Evolutionary conservation across 1,284 basidiomycete species (phyloP), one percentile per base, ranked within the genome.

Genomic region (Leccinum griseonigrum): DNA sequence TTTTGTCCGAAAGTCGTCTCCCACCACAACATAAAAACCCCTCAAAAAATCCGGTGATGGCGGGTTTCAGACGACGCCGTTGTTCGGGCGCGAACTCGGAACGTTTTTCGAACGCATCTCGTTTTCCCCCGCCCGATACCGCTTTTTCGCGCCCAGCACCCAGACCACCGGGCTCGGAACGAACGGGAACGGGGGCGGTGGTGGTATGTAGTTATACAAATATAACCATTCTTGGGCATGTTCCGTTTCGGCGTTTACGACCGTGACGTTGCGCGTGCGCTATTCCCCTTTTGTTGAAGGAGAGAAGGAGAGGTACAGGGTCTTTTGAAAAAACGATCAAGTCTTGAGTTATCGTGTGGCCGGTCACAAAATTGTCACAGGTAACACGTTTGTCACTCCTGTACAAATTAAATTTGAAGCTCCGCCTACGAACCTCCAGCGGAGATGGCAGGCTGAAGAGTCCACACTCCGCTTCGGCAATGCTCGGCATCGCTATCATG

Each of bases 231-330:
- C 58, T 57, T 29, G 43, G 59, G 58, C 46, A n/a, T 43, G 52
- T 51, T 57, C 40, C 48, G 16, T 10, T 14, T 63, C 68, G 66
- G 66, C 60, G 34, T 60, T 63, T 60, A 54, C 28, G 52, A 31
- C 6, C 14, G 18, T 48, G 56, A 59, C 62, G 43, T 22, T 16
- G 50, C 54, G 63, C 60, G 68, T 69, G 69, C 66, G 69, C 69
- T 71, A 68, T 64, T 64, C 63, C 58, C 65, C 38, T 16, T 22
- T 46, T 11, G 28, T 29, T 29, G 28, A 29, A 29, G 6, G 28
- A 29, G 28, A 29, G 22, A 22, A 22, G 22, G 22, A 22, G 22
- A 22, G 34, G 34, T 34, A 34, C 34, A 34, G 34, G 22, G 22
- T 22, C 22, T 22, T 22, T 22, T 22, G 22, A 22, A 22, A 22